Base-by-base conservation (phyloP, 345 rosid species). In the Bruguiera sexangula region DNA sequence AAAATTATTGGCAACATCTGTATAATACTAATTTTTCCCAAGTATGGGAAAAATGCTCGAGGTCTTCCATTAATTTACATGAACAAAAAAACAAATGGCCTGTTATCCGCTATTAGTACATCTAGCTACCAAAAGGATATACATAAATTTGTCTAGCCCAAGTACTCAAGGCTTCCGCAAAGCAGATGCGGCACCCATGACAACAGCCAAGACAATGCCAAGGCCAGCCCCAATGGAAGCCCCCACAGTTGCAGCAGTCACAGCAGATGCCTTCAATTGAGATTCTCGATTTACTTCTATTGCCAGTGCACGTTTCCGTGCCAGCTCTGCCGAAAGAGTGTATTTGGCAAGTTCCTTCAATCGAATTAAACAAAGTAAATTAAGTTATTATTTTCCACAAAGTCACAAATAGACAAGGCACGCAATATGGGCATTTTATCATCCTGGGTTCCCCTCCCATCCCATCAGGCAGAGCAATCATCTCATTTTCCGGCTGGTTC, bases 141-240 rank as follows among this genome's bases (percentile, higher is more conserved):
- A 24, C 15, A 56, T 56, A 43, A 43, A 43, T 4, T 13, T 11
- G 18, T 0, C 3, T 13, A 43, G 1, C 27, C 16, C 72, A 53
- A 70, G 61, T 29, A 59, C 65, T 85, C 85, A 91, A 29, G 97
- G 98, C 74, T 93, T 93, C 76, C 97, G 83, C 79, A 93, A 82
- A 65, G 98, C 90, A 34, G 98, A 93, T 57, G 94, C 96, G 0
- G 97, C 97, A 43, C 98, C 98, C 98, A 93, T 93, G 59, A 93
- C 98, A 52, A 93, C 84, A 36, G 98, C 99, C 83, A 94, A 76
- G 60, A 88, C 91, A 69, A 94, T 75, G 67, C 99, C 96, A 21
- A 94, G 84, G 72, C 96, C 96, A 8, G 99, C 97, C 67, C 99
- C 98, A n/a, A 94, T 72, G 27, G 96, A 91, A 73, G 98, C 98